Base-by-base conservation (phyloP, 108 stramenopile species). In the Fragilaria radians region DNA sequence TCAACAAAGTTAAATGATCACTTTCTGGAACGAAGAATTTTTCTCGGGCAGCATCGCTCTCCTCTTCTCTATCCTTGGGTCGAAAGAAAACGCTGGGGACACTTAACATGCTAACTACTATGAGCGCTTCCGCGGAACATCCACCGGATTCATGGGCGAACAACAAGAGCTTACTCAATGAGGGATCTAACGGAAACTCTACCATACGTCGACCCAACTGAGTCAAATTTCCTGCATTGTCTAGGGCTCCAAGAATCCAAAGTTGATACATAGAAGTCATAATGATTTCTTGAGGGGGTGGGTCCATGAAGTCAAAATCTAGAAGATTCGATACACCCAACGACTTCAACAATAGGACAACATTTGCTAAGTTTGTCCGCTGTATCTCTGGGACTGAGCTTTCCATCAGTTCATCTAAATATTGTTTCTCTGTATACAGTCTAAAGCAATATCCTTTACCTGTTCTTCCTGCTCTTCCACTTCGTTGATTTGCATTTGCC, bases 11-110 rank as follows among this genome's bases (percentile, higher is more conserved):
- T 4, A 96, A 87, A 28, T 97, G 76, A 58, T 99, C 98, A 23
- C 98, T 97, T 69, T 99, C 98, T 53, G 81, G 62, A 67, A 79
- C 79, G 2, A 76, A 65, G 67, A 93, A 93, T 46, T 88, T 73
- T 26, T 72, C 70, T 65, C 89, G 91, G 0, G 79, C 67, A 42
- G 87, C 77, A 53, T 86, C 89, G 53, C 88, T 83, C 62, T 78
- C 82, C 33, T 64, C 64, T 36, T 69, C 63, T 48, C 93, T 67
- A 48, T 82, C 80, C 52, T 80, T 87, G 26, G 74, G 73, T 23
- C 95, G 89, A 66, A 85, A 95, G 57, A 97, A 94, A 14, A 97
- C 67, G 68, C 95, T 94, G 60, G 96, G 95, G 30, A 94, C 94
- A 57, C 89, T 89, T 32, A 97, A 57, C 95, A 98, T 97, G 28